phyloP scores from a whole-genome alignment of 371 early-diverging fungal species.

The Dentiscutata heterogama region DNA sequence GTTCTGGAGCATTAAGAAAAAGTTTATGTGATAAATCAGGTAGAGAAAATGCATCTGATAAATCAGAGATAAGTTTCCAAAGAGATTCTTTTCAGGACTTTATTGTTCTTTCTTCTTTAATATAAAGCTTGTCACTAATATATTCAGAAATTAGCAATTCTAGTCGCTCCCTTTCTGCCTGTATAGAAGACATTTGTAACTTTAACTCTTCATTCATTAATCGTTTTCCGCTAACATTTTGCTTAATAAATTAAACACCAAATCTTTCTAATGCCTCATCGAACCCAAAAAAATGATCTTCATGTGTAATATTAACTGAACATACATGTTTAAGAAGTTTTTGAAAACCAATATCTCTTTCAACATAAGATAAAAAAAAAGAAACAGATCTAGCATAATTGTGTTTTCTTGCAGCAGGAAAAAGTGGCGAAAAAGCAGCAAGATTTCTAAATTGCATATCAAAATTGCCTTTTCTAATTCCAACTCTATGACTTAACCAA shows the following conservation, averaged over 20 bases:
- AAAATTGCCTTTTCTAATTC: slow-evolving; percentile 1
- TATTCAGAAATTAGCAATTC: slow-evolving; percentile 24
- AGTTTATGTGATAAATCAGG: no score
- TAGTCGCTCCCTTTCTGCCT: not conserved
- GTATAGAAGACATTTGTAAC: not conserved
- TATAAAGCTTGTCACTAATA: slow-evolving; percentile 3
- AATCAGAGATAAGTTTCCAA: no score
- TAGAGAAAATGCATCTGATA: no score
- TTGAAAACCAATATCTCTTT: not conserved
- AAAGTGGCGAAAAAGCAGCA: slow-evolving; percentile 12
- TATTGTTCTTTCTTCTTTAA: no score
- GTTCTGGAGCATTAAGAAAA: no score
- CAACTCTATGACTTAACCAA: slow-evolving; percentile 24
- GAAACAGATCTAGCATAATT: slow-evolving; percentile 34
- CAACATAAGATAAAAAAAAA: not conserved
- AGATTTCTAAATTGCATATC: slow-evolving; percentile 22
- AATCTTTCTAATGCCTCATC: slow-evolving; percentile 26
- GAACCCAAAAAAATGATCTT: not conserved
- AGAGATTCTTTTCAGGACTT: no score
- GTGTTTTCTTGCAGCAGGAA: not conserved
- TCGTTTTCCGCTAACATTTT: not conserved
- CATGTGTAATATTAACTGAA: slow-evolving; percentile 10
- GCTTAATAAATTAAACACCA: slow-evolving; percentile 10
- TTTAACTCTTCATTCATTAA: not conserved
- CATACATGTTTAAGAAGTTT: not conserved